A percentile compares a stretch with the other conserved stretches of the same genome.
Conservation (phyloP, 208 protist genomes). For the Leishmania gerbilli region DNA sequence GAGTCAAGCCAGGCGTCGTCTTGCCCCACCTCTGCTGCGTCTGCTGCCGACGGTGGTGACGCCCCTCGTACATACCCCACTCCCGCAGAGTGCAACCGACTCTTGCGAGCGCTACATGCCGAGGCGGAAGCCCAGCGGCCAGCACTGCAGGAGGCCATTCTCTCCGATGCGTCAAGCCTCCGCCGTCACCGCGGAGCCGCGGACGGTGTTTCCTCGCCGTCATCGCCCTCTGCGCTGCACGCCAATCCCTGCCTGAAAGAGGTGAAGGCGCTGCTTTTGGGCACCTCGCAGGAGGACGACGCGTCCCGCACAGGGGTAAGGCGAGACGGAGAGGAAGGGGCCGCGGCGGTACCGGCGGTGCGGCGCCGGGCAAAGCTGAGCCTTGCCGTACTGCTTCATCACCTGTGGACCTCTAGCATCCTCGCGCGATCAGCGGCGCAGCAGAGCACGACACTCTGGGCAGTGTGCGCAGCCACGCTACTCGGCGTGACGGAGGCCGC, state of each 20-base stretch:
- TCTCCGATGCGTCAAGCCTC: constrained; percentile 7
- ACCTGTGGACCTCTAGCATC: constrained; percentile 15
- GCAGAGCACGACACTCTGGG: constrained; percentile 19
- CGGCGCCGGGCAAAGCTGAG: constrained; percentile 11
- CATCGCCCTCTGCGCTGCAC: not conserved
- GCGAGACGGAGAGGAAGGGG: not conserved
- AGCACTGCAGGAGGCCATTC: constrained; percentile 10
- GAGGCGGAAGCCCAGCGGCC: constrained; percentile 6
- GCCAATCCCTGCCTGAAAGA: not conserved
- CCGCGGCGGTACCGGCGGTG: not conserved
- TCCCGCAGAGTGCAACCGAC: not conserved
- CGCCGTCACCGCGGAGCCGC: not conserved
- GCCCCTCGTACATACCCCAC: not conserved
- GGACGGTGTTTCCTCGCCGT: not conserved
- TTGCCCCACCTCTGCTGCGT: not conserved
- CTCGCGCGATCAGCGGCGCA: constrained; percentile 10
- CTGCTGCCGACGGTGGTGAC: not conserved
- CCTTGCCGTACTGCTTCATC: constrained; percentile 22
- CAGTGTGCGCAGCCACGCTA: constrained; percentile 25
- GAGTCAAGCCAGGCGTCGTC: not conserved
- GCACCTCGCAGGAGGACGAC: not conserved
- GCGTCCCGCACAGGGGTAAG: too few species aligned
- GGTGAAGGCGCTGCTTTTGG: constrained; percentile 28
- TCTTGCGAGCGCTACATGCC: not conserved
- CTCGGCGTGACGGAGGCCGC: constrained; percentile 10